Conservation (phyloP, 371 early-diverging fungal species). For the Nematocida ironsii region DNA sequence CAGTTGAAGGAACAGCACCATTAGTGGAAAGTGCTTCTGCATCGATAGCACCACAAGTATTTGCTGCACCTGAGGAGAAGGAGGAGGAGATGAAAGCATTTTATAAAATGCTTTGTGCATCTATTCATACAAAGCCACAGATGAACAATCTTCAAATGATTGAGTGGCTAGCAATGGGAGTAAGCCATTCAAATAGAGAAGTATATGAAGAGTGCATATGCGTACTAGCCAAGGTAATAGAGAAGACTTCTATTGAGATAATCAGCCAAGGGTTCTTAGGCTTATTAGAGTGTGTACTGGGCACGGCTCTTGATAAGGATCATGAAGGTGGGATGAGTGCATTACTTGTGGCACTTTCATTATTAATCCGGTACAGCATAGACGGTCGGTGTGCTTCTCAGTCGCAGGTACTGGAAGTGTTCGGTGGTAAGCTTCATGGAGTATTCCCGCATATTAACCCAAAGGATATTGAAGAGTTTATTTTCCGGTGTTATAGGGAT, state of each 20-base stretch:
- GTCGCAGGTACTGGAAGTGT: slow-evolving; percentile 20
- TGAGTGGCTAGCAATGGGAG: slow-evolving; percentile 51
- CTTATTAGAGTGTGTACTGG: slow-evolving; percentile 51
- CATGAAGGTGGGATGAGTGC: slow-evolving; percentile 47
- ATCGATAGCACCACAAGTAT: slow-evolving; percentile 5
- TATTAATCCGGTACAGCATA: slow-evolving; percentile 43
- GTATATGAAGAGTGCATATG: slow-evolving; percentile 43
- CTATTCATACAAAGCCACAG: slow-evolving; percentile 6
- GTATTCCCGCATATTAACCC: slow-evolving; percentile 48
- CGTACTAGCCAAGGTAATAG: slow-evolving; percentile 12
- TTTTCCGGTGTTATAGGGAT: slow-evolving; percentile 11
- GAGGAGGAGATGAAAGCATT: slow-evolving; percentile 48
- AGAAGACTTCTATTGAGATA: slow-evolving; percentile 9
- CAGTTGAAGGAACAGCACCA: slow-evolving; percentile 20
- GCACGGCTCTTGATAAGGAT: slow-evolving; percentile 49
- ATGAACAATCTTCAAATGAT: slow-evolving; percentile 6
- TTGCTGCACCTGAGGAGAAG: slow-evolving; percentile 13
- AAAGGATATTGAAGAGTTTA: slow-evolving; percentile 39
- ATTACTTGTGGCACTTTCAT: slow-evolving; percentile 7
- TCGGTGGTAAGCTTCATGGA: slow-evolving; percentile 35
- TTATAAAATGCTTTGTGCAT: slow-evolving; percentile 19
- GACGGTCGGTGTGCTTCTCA: slow-evolving; percentile 30
- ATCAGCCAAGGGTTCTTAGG: slow-evolving; percentile 22
- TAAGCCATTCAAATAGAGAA: slow-evolving; percentile 39
- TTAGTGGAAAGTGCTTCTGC: slow-evolving; percentile 10